Evolutionary conservation across 2,329 filamentous ascomycete species (phyloP).

Genomic region (Akanthomyces muscarius): DNA sequence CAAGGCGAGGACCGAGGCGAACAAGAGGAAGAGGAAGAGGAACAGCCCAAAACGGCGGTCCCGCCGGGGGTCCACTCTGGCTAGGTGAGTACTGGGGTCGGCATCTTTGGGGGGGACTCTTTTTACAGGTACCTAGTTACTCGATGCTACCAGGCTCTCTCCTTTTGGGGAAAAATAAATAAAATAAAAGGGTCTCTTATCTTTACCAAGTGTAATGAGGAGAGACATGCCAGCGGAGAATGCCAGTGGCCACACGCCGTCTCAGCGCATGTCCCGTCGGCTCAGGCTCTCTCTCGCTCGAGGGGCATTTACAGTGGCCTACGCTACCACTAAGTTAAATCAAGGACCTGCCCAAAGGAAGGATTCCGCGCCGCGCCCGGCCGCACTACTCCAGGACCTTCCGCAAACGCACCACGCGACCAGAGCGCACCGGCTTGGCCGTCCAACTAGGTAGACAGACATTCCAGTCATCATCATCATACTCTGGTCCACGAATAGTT

Average conservation of each 20-base stretch:
- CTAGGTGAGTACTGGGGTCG: neutral
- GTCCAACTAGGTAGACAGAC: no score
- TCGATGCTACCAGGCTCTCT: no score
- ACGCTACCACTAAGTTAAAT: neutral
- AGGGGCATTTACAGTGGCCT: no score
- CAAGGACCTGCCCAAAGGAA: neutral
- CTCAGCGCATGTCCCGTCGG: no score
- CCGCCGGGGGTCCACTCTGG: slow-evolving; percentile 1
- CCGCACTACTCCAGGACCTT: neutral
- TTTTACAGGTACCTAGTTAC: neutral
- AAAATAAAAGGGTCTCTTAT: no score
- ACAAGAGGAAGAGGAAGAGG: neutral
- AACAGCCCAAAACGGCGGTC: slow-evolving; percentile 8
- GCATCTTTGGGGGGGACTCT: neutral
- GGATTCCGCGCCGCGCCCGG: neutral
- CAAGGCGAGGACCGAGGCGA: slow-evolving; percentile 8
- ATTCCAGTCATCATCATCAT: no score
- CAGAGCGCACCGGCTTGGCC: neutral
- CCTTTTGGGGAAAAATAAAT: no score
- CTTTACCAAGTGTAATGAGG: no score
- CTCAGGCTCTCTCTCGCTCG: no score
- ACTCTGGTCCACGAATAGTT: no score
- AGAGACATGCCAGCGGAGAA: no score
- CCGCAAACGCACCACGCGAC: neutral
- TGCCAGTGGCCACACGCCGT: no score